Evolutionary conservation across 176 grass and related monocot genomes (phyloP), one percentile per base, ranked within the genome.

Genomic region (Leersia perrieri): DNA sequence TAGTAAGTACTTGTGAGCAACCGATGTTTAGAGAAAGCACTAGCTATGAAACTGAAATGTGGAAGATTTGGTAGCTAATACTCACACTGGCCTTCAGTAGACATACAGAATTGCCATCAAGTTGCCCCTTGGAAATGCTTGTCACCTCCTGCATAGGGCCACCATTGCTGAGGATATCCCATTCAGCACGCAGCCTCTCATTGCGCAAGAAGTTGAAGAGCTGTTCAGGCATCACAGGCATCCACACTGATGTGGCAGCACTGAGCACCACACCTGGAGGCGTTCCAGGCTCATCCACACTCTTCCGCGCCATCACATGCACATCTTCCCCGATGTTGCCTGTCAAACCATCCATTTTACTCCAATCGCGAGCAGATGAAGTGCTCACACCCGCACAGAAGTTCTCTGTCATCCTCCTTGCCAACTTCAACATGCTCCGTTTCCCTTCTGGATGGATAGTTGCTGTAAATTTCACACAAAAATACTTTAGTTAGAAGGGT

Each of bases 151-250:
- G 90, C 96, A 95, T 95, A 42, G 91, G 93, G 34, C 90, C 87
- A 41, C 93, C 93, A 45, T 93, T 93, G 30, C 90, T 93, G 33
- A 99, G 90, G 61, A 99, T 99, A 79, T 99, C 97, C 97, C 97
- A 99, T 86, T 96, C 85, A 72, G 80, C 78, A 0, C 97, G 92
- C 1, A 89, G 69, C 64, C 22, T 68, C 73, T 95, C 82, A 23
- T 93, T 27, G 45, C 93, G 91, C 72, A 99, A 76, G 77, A 96
- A 99, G 78, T 96, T 73, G 83, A 99, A 99, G 32, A 99, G 75
- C 41, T 76, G 68, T 31, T 93, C 77, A 20, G 93, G 73, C 18
- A 80, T n/a, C 28, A 89, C 86, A 14, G 89, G 93, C 32, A 99
- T 72, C 97, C 93, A 99, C 3, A 99, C 93, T 0, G 97, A 90